These are phyloP conservation scores for Talaromyces verruculosus DNA, from an alignment of 2,329 filamentous ascomycete species.

Conservation along the genomic window DNA sequence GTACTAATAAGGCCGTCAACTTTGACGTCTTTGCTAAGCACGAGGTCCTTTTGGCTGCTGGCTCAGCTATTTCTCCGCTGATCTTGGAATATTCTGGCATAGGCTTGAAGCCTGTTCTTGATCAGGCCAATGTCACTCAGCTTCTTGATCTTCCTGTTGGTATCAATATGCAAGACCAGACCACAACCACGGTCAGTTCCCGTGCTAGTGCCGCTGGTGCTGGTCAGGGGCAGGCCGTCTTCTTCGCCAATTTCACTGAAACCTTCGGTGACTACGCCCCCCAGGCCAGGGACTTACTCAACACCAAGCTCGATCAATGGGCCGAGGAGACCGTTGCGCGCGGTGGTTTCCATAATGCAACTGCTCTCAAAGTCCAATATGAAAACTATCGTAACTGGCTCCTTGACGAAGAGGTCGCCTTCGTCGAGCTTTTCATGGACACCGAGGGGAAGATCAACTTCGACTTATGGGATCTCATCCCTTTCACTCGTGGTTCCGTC, in stretches of 20 bases:
- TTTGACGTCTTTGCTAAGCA: constrained; percentile 28
- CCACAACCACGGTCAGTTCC: constrained; percentile 27
- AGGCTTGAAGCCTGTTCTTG: constrained; percentile 22
- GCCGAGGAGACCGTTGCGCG: constrained; percentile 28
- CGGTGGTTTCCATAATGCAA: constrained; percentile 31
- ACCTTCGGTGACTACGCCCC: constrained; percentile 27
- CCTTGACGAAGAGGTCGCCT: constrained; percentile 30
- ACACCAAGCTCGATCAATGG: constrained; percentile 31
- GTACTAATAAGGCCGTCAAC: constrained; percentile 26
- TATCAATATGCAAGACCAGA: constrained; percentile 34
- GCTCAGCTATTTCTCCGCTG: constrained; percentile 28
- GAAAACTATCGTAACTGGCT: constrained; percentile 32
- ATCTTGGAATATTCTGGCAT: constrained; percentile 35
- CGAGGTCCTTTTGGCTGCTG: constrained; percentile 33
- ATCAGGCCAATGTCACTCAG: constrained; percentile 23
- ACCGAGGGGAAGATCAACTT: constrained; percentile 28
- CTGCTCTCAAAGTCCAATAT: constrained; percentile 30
- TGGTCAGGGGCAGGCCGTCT: constrained; percentile 31
- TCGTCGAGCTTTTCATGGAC: constrained; percentile 31
- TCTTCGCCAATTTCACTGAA: constrained; percentile 33
- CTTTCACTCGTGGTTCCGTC: constrained; percentile 32
- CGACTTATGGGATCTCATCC: constrained; percentile 33
- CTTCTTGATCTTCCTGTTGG: constrained; percentile 32
- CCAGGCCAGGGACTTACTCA: constrained; percentile 25
- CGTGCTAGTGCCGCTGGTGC: constrained; percentile 19